phyloP scores from a whole-genome alignment of 108 stramenopile species.

The Cyclotella choctawhatcheeana region DNA sequence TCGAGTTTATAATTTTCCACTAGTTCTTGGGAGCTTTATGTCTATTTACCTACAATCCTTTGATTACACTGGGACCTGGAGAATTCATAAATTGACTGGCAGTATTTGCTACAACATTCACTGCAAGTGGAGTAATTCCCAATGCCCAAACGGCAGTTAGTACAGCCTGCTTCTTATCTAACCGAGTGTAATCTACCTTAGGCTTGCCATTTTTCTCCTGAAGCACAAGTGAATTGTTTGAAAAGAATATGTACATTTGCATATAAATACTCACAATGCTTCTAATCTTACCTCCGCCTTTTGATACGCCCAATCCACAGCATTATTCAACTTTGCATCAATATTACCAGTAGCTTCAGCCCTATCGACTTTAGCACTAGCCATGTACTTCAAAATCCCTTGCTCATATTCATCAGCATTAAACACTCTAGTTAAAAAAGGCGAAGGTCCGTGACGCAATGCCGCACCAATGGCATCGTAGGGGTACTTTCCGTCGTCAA shows the following conservation, averaged over 20 bases:
- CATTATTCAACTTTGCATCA: slow-evolving; percentile 68
- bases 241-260: neutral
- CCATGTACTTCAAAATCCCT: slow-evolving; percentile 63
- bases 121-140: slow-evolving; percentile 45
- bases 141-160: slow-evolving; percentile 55
- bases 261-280: neutral
- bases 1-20: no score
- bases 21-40: no score
- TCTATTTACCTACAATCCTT: slow-evolving; percentile 16
- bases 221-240: neutral
- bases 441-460: slow-evolving; percentile 59
- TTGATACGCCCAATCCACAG: slow-evolving; percentile 73
- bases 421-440: slow-evolving; percentile 50
- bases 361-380: slow-evolving; percentile 37
- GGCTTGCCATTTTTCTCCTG: slow-evolving; percentile 57
- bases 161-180: slow-evolving; percentile 53
- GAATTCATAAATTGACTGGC: slow-evolving; percentile 39
- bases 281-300: slow-evolving; percentile 43
- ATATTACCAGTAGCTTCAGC: slow-evolving; percentile 62
- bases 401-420: slow-evolving; percentile 67
- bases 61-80: slow-evolving; percentile 47
- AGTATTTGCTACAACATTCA: slow-evolving; percentile 41
- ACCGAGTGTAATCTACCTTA: slow-evolving; percentile 58
- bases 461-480: slow-evolving; percentile 65
- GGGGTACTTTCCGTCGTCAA: slow-evolving; percentile 56